Evolutionary conservation across 139 green algal species (phyloP), one percentile per base, ranked within the genome.

Genomic region (Chlamydomonas sphaeroides): DNA sequence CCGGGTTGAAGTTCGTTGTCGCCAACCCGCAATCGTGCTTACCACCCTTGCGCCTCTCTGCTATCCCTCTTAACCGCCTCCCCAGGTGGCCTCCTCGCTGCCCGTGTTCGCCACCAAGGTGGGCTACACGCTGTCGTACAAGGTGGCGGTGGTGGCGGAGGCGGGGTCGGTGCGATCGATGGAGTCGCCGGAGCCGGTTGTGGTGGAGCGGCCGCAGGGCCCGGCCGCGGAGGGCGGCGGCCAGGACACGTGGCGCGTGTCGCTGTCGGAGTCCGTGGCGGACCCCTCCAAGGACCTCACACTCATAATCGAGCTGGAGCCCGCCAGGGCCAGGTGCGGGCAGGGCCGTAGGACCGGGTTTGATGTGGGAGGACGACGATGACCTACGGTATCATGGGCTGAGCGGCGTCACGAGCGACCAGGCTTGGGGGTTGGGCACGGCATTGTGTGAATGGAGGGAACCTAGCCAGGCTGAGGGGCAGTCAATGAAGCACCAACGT

Each of bases 241-340:
- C 8, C 18, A 21, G 23, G 36, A 18, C 20, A 36, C 39, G 26
- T 57, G 70, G 59, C 45, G 14, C 28, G 69, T 80, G 18, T 36
- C 59, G 18, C 59, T 68, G 59, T 80, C 49, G n/a, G 57, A 59
- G 33, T 7, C 65, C 42, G 68, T 85, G n/a, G 41, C 53, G 26
- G 78, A 89, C 56, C 72, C 79, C 20, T 84, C 78, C 65, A 65
- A 71, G 48, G 85, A 89, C 73, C 78, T 89, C 48, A 79, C 80
- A 38, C 78, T 89, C 25, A 41, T 79, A 20, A 74, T 89, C 2
- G 85, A 89, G 57, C 66, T 86, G 33, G 42, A 76, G 0, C 42
- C 68, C 18, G 14, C 14, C 45, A 45, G n/a, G 45, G 45, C 18
- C 5, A 33, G 38, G 65, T 69, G 33, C n/a, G n/a, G n/a, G n/a